Conservation (phyloP, 345 rosid species). For the Anacardium occidentale region DNA sequence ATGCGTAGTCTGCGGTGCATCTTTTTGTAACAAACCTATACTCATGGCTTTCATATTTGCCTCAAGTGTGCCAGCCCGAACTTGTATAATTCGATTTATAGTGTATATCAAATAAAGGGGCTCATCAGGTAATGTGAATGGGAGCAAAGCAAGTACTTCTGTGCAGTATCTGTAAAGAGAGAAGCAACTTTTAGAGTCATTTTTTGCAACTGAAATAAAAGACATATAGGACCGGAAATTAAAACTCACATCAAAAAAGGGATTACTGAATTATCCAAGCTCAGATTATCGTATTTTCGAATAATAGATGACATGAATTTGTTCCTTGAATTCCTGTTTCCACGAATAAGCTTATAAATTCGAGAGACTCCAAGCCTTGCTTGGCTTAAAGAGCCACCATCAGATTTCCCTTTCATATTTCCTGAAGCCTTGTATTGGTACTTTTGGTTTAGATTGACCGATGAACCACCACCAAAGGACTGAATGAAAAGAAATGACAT, state of each 20-base stretch:
- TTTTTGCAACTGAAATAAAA: constrained; percentile 6
- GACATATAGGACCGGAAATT: constrained; percentile 13
- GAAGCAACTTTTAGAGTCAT: constrained; percentile 18
- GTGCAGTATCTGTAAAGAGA: constrained; percentile 82
- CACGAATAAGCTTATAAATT: constrained; percentile 95
- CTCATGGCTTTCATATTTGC: constrained; percentile 82
- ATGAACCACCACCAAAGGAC: constrained; percentile 42
- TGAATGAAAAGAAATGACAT: constrained; percentile 83
- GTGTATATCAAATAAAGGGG: constrained; percentile 90
- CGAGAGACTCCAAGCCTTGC: constrained; percentile 96
- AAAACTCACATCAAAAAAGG: constrained; percentile 81
- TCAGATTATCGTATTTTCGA: constrained; percentile 91
- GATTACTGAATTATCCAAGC: constrained; percentile 59
- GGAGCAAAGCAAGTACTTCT: constrained; percentile 89
- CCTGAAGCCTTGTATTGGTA: constrained; percentile 51
- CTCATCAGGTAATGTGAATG: constrained; percentile 93
- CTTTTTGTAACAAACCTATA: constrained; percentile 52
- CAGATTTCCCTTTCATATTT: constrained; percentile 61
- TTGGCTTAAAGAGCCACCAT: constrained; percentile 65
- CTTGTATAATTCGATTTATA: constrained; percentile 91
- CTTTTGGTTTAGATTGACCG: constrained; percentile 42
- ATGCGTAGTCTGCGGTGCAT: constrained; percentile 32
- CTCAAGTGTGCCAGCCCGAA: constrained; percentile 89
- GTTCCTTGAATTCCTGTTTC: constrained; percentile 84
- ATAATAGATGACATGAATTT: constrained; percentile 96